Base-by-base conservation (phyloP, 768 basidiomycete species). In the Candolleomyces efflorescens region DNA sequence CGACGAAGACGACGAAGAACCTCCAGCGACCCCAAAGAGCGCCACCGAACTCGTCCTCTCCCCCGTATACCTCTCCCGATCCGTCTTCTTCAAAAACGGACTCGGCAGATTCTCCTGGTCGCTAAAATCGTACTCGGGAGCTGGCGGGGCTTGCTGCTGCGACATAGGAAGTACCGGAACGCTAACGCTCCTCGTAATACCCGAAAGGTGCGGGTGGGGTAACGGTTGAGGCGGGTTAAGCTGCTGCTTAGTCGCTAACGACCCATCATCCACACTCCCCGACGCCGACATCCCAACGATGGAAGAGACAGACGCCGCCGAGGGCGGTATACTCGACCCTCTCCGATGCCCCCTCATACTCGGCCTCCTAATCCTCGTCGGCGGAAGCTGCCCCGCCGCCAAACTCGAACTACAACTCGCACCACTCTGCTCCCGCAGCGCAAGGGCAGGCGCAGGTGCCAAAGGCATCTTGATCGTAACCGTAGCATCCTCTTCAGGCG, bases 51-150 rank as follows among this genome's bases (percentile, higher is more conserved):
- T n/a, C n/a, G n/a, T n/a, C n/a, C n/a, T n/a, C n/a, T n/a, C n/a
- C n/a, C n/a, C n/a, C n/a, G n/a, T n/a, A n/a, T n/a, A n/a, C n/a
- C n/a, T n/a, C n/a, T n/a, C n/a, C n/a, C n/a, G n/a, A n/a, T n/a
- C n/a, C n/a, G n/a, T n/a, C n/a, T n/a, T n/a, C 66, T 87, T 88
- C 44, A 93, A 67, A 71, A 93, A 93, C 5, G 91, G 92, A 66
- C 89, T 90, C 0, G 91, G 92, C 0, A 93, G 77, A 68, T 92
- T 92, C 68, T 91, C 90, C 67, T 91, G 91, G 66, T 93, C 90
- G 0, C 77, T 76, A 10, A 87, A 63, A 67, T 92, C 85, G 63
- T 91, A 93, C 58, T 79, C 73, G 3, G 83, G 75, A 3, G 27
- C 79, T 64, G 18, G 39, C 3, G 27, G 47, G 3, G 3, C 50